These are phyloP conservation scores for Pseudogymnoascus sp. DNA, from an alignment of 2,329 filamentous ascomycete genomes.

Conservation along the genomic window DNA sequence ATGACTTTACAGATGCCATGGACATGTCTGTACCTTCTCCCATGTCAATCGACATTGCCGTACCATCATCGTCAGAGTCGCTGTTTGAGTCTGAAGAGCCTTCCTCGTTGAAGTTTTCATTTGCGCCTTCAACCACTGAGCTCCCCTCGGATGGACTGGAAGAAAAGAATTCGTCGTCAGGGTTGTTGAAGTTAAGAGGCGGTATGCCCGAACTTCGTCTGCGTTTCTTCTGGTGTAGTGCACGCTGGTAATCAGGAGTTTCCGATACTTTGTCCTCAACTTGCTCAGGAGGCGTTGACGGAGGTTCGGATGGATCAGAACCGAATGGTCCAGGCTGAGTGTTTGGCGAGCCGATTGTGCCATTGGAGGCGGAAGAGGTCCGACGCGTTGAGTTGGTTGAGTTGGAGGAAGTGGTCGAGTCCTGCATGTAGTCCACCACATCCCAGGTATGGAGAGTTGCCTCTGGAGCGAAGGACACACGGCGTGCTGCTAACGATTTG, in stretches of 20 bases:
- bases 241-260: constrained; percentile 58
- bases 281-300: constrained; percentile 56
- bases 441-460: constrained; percentile 97
- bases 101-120: constrained; percentile 31
- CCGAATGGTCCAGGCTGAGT: constrained; percentile 27
- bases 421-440: constrained; percentile 80
- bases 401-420: constrained; percentile 69
- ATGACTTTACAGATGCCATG: constrained; percentile 52
- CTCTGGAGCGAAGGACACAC: constrained; percentile 95
- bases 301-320: constrained; percentile 47
- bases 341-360: constrained; percentile 19
- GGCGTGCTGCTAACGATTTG: constrained; percentile 85
- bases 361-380: constrained; percentile 48
- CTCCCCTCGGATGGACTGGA: constrained; percentile 64
- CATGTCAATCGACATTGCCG: constrained; percentile 70
- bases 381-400: constrained; percentile 70
- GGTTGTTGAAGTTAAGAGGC: constrained; percentile 56
- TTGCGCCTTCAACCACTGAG: constrained; percentile 40
- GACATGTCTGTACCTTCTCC: constrained; percentile 64
- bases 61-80: constrained; percentile 58
- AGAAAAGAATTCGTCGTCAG: constrained; percentile 60
- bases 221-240: constrained; percentile 53
- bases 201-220: constrained; percentile 62
- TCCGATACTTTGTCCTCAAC: constrained; percentile 49
- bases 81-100: constrained; percentile 48